These are phyloP conservation scores for Fraxinus floribunda DNA, from an alignment of 305 asterid species.

Conservation along the genomic window DNA sequence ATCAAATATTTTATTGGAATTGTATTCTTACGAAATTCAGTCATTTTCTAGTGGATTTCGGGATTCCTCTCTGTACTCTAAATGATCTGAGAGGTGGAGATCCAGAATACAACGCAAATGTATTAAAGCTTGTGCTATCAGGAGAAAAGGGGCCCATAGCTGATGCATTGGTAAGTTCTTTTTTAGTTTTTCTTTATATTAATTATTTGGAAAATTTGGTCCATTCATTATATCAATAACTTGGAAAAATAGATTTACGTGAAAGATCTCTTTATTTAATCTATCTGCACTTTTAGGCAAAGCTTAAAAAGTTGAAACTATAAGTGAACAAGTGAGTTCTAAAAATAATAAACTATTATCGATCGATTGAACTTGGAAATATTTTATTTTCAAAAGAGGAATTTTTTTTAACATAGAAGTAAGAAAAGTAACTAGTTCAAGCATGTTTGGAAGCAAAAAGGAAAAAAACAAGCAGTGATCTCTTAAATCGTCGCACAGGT, in stretches of 20 bases:
- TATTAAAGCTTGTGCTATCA: conserved; percentile 39
- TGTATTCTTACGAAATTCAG: background rate
- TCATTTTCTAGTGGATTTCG: conserved; percentile 41
- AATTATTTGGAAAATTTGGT: background rate
- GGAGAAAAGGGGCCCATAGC: conserved; percentile 59
- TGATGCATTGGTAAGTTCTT: conserved; percentile 45
- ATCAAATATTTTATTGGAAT: background rate
- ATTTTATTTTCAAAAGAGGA: background rate
- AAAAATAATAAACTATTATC: too few species aligned
- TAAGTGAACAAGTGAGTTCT: background rate
- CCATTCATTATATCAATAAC: background rate
- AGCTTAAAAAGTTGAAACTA: background rate
- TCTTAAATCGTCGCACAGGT: conserved; percentile 26
- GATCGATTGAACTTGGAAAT: background rate
- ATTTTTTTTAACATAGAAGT: background rate
- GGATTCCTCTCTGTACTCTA: conserved; percentile 58
- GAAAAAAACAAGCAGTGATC: background rate
- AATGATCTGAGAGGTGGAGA: conserved; percentile 48
- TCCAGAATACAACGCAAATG: conserved; percentile 46
- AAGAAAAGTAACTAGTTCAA: background rate
- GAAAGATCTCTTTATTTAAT: background rate
- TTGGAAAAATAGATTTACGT: background rate
- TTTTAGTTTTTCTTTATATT: background rate
- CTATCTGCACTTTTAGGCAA: background rate
- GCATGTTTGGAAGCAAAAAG: background rate